Conservation (phyloP, 352 stramenopile genomes). For the Phytopythium mirpurense region DNA sequence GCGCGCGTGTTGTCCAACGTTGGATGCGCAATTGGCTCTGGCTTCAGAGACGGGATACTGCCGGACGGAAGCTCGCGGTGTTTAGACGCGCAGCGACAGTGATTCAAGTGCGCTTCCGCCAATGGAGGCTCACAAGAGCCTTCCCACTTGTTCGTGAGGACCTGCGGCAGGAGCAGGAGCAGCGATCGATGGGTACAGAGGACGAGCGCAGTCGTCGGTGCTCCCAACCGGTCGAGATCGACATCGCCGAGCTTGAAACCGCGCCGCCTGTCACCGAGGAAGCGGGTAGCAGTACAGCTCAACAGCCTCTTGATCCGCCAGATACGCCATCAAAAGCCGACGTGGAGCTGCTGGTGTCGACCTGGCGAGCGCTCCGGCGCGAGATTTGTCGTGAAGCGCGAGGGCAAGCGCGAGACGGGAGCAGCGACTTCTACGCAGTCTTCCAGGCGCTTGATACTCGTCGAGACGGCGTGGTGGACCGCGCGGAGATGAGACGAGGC, state of each 20-base stretch:
- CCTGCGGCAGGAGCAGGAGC: constrained; percentile 6
- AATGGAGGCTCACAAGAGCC: neutral
- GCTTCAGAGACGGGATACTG: neutral
- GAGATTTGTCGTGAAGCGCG: constrained; percentile 22
- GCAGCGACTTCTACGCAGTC: constrained; percentile 14
- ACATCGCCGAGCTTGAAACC: neutral
- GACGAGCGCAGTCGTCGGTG: constrained; percentile 5
- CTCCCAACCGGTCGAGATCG: no score
- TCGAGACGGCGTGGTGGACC: constrained; percentile 50
- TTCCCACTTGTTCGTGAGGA: neutral
- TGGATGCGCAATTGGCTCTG: neutral
- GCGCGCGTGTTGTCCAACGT: neutral
- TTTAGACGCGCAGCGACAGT: neutral
- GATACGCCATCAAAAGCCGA: constrained; percentile 6
- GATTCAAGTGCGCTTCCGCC: constrained; percentile 1
- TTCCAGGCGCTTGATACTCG: constrained; percentile 48
- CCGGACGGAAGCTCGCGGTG: neutral
- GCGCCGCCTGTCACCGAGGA: neutral
- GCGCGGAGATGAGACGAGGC: constrained; percentile 52
- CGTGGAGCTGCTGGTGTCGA: constrained; percentile 34
- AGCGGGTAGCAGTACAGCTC: no score
- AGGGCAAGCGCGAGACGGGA: neutral
- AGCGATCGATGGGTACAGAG: constrained; percentile 1
- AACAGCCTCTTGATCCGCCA: neutral
- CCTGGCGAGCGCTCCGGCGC: constrained; percentile 43